A percentile compares a stretch with the other conserved stretches of the same genome.
phyloP scores from a whole-genome alignment of 768 basidiomycete species.

The Pleurotus cornucopiae region DNA sequence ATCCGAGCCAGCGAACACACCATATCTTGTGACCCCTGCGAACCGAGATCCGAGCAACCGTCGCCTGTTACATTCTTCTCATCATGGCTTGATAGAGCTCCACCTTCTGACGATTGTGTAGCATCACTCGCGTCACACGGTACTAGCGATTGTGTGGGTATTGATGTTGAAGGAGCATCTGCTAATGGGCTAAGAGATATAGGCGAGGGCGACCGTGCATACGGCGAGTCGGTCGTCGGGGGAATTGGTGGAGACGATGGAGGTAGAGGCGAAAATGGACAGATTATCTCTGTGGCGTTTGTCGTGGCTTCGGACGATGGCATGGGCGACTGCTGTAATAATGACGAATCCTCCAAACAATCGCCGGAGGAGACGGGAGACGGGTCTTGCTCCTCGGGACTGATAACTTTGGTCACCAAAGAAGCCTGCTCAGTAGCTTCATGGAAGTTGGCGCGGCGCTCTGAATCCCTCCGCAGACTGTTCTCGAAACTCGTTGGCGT shows the following conservation, averaged over 20 bases:
- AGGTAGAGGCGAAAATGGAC: conserved; percentile 25
- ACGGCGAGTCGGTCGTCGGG: not conserved
- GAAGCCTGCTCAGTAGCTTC: too few relatives aligned
- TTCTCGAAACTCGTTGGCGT: too few relatives aligned
- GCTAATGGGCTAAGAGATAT: too few relatives aligned
- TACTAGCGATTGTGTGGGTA: too few relatives aligned
- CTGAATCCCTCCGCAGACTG: too few relatives aligned
- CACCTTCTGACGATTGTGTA: not conserved
- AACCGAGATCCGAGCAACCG: conserved; percentile 1
- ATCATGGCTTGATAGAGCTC: not conserved
- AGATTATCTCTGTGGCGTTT: too few relatives aligned
- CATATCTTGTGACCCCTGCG: conserved; percentile 1
- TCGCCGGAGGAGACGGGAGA: conserved; percentile 10
- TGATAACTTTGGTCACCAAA: too few relatives aligned
- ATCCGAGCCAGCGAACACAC: not conserved
- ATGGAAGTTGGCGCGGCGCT: too few relatives aligned
- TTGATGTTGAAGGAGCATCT: too few relatives aligned
- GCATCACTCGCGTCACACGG: not conserved
- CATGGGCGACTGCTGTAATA: conserved; percentile 10
- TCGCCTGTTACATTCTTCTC: not conserved
- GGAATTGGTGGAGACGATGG: conserved; percentile 14
- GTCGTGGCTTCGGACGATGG: conserved; percentile 8
- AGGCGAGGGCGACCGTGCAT: too few relatives aligned
- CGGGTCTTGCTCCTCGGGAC: too few relatives aligned
- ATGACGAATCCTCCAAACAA: conserved; percentile 20